phyloP scores from a whole-genome alignment of 176 grass and related monocot genomes.

The Raddia guianensis region DNA sequence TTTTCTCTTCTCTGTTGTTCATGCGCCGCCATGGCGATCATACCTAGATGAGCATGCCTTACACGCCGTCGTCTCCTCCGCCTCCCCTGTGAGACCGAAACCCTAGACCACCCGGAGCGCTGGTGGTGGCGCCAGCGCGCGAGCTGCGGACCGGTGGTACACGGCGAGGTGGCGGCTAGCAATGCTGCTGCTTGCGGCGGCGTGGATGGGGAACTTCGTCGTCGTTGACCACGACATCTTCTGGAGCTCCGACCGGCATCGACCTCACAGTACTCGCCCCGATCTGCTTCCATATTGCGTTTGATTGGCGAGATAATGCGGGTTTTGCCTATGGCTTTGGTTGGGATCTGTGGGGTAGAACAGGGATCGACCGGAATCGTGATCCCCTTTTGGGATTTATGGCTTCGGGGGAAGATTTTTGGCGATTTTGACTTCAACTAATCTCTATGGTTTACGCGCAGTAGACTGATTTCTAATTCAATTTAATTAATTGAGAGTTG shows the following conservation, averaged over 20 bases:
- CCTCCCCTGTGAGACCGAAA: background rate
- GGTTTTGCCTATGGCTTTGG: slow-evolving; percentile 33
- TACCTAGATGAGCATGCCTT: too few species aligned
- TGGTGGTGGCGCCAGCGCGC: background rate
- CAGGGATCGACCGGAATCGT: slow-evolving; percentile 19
- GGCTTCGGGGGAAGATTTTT: too few species aligned
- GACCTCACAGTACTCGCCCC: slow-evolving; percentile 62
- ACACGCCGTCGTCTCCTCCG: background rate
- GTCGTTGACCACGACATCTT: slow-evolving; percentile 98
- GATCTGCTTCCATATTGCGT: background rate
- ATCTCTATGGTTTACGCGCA: background rate
- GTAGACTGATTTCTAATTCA: background rate
- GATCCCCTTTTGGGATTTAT: slow-evolving; percentile 27
- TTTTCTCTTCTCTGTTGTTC: too few species aligned
- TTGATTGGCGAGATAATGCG: background rate
- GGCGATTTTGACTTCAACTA: background rate
- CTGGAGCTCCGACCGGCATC: slow-evolving; percentile 92
- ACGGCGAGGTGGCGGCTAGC: slow-evolving; percentile 45
- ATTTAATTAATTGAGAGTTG: background rate
- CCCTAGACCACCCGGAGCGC: background rate
- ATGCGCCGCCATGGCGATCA: too few species aligned
- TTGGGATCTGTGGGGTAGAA: slow-evolving; percentile 34
- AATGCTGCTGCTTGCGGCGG: slow-evolving; percentile 40
- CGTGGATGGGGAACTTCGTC: slow-evolving; percentile 78
- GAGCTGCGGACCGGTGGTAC: background rate